These are phyloP conservation scores for Petrea volubilis DNA, from an alignment of 257 asterid species.

Conservation along the genomic window DNA sequence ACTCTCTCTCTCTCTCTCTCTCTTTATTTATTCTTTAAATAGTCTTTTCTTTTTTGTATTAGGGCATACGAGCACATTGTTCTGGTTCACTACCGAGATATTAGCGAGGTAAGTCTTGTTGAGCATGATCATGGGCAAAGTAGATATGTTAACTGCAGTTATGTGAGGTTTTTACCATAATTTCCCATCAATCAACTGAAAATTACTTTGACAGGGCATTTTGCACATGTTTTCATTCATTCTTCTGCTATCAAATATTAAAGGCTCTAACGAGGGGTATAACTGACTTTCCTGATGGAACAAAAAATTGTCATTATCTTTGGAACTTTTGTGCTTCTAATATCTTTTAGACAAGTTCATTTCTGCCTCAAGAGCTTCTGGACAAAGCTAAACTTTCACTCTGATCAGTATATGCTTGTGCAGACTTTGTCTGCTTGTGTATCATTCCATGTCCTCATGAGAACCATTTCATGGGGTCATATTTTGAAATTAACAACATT, in stretches of 20 bases:
- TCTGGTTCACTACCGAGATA: slow-evolving; percentile 96
- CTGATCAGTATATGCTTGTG: slow-evolving; percentile 4
- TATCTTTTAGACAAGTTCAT: slow-evolving; percentile 14
- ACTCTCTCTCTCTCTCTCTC: neutral
- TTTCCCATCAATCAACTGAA: slow-evolving; percentile 12
- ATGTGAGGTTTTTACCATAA: slow-evolving; percentile 7
- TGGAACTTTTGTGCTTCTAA: neutral
- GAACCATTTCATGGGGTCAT: neutral
- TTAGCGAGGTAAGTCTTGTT: slow-evolving; percentile 63
- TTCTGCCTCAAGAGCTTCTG: neutral
- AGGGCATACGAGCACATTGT: slow-evolving; percentile 93
- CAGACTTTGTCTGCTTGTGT: slow-evolving; percentile 1
- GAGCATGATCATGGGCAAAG: slow-evolving; percentile 7
- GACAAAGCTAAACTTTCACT: slow-evolving; percentile 15
- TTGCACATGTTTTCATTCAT: slow-evolving; percentile 14
- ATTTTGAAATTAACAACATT: neutral
- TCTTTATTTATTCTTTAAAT: neutral
- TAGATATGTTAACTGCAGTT: slow-evolving; percentile 7
- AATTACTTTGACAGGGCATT: slow-evolving; percentile 9
- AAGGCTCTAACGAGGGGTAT: neutral
- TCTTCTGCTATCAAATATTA: slow-evolving; percentile 5
- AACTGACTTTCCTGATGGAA: slow-evolving; percentile 2
- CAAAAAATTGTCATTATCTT: slow-evolving; percentile 14
- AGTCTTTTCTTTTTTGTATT: slow-evolving; percentile 33
- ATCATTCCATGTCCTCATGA: slow-evolving; percentile 6